Base-by-base conservation (phyloP, 768 basidiomycete species). In the Rhizopogon vesiculosus region DNA sequence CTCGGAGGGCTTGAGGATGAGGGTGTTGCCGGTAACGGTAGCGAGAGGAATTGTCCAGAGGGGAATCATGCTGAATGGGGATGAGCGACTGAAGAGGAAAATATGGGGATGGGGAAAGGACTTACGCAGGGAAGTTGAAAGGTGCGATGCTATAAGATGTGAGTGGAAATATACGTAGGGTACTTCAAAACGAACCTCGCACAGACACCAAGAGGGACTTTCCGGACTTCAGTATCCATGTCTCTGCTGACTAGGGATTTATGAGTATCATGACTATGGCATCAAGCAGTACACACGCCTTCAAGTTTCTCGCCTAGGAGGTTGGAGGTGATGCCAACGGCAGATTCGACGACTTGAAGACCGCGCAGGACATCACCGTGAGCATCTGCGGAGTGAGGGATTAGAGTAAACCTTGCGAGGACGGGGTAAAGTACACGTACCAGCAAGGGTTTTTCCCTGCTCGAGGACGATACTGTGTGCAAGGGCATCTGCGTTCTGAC, bases 11-110 rank as follows among this genome's bases (percentile, higher is more conserved):
- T 99, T 99, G 58, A 99, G 77, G 57, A 99, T 80, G 42, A 99
- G 79, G 0, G 96, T 93, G 64, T 99, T 99, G 33, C 96, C 96
- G 0, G 92, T 94, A 9, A 86, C 86, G 22, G 84, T 76, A 16
- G 93, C 90, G 82, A 93, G 85, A 43, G 89, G 89, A 61, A 98
- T 94, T 0, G 93, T 87, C 96, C 96, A 98, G 7, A 98, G 77
- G 0, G 95, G 96, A 64, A 98, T 98, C 93, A 96, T 96, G 5
- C 89, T 91, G 59, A 19, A 19, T 42, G 10, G 43, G 9, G 31
- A 51, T 48, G 22, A 55, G 15, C 45, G 43, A 35, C 29, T 9
- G 41, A 46, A 62, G 33, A 62, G 45, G 9, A 38, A 10, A 28
- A 8, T 51, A 25, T 10, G 4, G 35, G 28, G 25, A 41, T 16